These are phyloP conservation scores for Nissolia schottii DNA, from an alignment of 306 rosid species.

Conservation along the genomic window DNA sequence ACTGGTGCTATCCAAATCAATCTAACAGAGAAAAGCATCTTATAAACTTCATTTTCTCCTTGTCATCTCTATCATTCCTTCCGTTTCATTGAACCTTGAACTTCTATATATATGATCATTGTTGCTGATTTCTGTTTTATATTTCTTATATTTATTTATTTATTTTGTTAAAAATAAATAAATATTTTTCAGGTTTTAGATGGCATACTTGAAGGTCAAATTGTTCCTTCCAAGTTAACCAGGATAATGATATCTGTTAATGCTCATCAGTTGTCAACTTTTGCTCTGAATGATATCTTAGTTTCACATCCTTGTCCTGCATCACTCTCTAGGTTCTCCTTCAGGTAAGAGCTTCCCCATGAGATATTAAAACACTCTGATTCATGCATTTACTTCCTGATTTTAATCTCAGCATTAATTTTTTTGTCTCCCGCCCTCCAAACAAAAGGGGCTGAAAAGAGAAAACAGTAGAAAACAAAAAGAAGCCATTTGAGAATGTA, in stretches of 20 bases:
- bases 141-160: background rate
- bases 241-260: conserved; percentile 60
- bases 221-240: conserved; percentile 51
- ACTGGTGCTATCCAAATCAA: background rate
- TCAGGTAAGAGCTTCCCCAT: conserved; percentile 43
- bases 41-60: background rate
- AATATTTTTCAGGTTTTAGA: conserved; percentile 66
- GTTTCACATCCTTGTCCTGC: conserved; percentile 90
- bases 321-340: conserved; percentile 71
- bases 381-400: background rate
- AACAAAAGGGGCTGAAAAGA: background rate
- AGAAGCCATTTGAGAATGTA: conserved; percentile 1
- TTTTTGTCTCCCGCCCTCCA: background rate
- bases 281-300: conserved; percentile 81
- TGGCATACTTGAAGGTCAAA: conserved; percentile 47
- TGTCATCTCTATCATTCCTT: background rate
- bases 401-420: background rate
- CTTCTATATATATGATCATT: background rate
- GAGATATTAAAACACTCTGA: background rate
- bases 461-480: background rate
- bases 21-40: background rate
- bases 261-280: conserved; percentile 41
- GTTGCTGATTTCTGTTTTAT: conserved; percentile 12
- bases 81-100: conserved; percentile 1
- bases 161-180: background rate